Percentiles rank a stretch among this genome's conserved stretches.
Evolutionary conservation across 257 asterid genomes (phyloP).

Genomic region (Lavandula angustifolia): DNA sequence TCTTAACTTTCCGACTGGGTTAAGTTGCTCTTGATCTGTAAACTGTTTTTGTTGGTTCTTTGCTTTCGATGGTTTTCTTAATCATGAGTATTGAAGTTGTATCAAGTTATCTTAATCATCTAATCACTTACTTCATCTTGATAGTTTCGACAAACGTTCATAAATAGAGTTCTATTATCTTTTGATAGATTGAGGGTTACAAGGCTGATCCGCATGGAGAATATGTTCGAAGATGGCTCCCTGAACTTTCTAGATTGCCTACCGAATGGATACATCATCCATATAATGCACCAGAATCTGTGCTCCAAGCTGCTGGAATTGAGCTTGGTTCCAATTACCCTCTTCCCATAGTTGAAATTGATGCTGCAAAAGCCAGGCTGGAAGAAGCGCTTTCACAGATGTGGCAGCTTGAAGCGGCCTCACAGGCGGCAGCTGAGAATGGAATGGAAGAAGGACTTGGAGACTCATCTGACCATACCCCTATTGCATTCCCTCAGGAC

Average conservation of each 20-base stretch:
- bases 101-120: neutral
- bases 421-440: constrained; percentile 58
- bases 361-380: constrained; percentile 67
- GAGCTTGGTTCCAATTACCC: constrained; percentile 96
- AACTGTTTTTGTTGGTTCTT: neutral
- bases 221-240: constrained; percentile 95
- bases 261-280: constrained; percentile 98
- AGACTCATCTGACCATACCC: constrained; percentile 69
- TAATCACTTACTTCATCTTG: neutral
- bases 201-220: constrained; percentile 90
- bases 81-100: neutral
- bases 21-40: neutral
- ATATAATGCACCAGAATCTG: constrained; percentile 82
- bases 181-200: constrained; percentile 78
- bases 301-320: constrained; percentile 91
- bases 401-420: constrained; percentile 81
- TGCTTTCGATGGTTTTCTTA: neutral
- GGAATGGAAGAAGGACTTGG: constrained; percentile 96
- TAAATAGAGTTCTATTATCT: neutral
- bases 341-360: constrained; percentile 69
- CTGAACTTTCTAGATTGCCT: constrained; percentile 84
- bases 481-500: constrained; percentile 73
- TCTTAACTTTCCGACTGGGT: neutral
- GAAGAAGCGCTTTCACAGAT: constrained; percentile 74
- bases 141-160: neutral